Evolutionary conservation across 139 green algal species (phyloP).

Genomic region (Mychonastes homosphaera): DNA sequence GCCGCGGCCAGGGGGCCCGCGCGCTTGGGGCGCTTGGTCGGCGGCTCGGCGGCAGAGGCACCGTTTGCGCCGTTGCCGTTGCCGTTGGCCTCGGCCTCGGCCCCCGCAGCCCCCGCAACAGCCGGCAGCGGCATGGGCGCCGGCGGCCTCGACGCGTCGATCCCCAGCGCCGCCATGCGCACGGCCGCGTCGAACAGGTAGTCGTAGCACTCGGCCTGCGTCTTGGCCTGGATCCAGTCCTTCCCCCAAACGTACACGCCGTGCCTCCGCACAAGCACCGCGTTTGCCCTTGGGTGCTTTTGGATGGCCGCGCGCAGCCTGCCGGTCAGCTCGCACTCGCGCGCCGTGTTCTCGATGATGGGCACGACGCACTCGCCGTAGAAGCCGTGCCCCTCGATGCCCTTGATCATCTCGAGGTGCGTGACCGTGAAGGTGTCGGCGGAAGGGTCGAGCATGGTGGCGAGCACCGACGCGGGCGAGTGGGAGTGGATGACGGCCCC

Average conservation of each 20-base stretch:
- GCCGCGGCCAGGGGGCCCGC: neutral
- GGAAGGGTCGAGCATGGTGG: conserved; percentile 70
- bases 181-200: conserved; percentile 89
- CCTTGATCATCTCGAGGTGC: conserved; percentile 97
- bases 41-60: neutral
- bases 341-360: conserved; percentile 95
- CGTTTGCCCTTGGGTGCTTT: conserved; percentile 67
- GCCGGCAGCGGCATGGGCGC: conserved; percentile 16
- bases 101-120: neutral
- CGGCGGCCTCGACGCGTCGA: conserved; percentile 47
- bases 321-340: conserved; percentile 92
- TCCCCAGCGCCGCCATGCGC: conserved; percentile 60
- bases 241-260: conserved; percentile 88
- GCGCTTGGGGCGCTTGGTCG: neutral
- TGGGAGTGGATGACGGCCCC: conserved; percentile 91
- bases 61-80: conserved; percentile 1
- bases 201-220: conserved; percentile 92
- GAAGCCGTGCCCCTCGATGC: conserved; percentile 79
- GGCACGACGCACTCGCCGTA: conserved; percentile 74
- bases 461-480: conserved; percentile 73
- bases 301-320: conserved; percentile 69
- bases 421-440: conserved; percentile 75
- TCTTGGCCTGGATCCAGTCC: conserved; percentile 64
- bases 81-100: neutral
- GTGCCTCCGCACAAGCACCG: conserved; percentile 70